Evolutionary conservation across 140 eudicot genomes (phyloP), one percentile per base, ranked within the genome.

Genomic region (Cichorium intybus): DNA sequence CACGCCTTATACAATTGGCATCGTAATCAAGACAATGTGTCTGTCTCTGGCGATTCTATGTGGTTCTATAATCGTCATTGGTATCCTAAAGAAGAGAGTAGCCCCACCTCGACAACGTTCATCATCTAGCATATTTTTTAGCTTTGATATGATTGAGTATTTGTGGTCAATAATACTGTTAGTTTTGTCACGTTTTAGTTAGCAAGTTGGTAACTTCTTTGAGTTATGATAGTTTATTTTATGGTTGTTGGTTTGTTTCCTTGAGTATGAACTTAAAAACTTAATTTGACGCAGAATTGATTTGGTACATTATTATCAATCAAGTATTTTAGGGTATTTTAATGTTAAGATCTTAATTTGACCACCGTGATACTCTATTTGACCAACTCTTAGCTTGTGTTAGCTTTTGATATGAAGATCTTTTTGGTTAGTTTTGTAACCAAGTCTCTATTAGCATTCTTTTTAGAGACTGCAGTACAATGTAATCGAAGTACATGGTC

Each of bases 1-100:
- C 89, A 79, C 0, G 88, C 82, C 7, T 60, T 75, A 48, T 83
- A 75, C 47, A 75, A 52, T 18, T 79, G 88, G 88, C 85, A 79
- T 53, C 80, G 85, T 18, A 83, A 83, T 41, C 82, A 83, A 63
- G 85, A 83, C 60, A 37, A 14, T 2, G 47, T 60, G 27, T 56
- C 82, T 2, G 69, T 79, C 39, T 74, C 79, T 1, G 74, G 69
- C 0, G 88, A 83, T 60, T 65, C 85, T 0, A 21, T 59, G 3
- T 80, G 85, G 85, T 80, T 80, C 60, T 66, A 75, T 62, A 75
- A 71, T 71, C 73, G 85, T 18, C 62, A 75, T 20, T 80, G 78
- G 79, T 71, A 71, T 57, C 79, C 79, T 9, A 17, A 66, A 29
- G 81, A 80, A 55, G 79, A 75, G 69, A 64, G 27, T 37, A 71